phyloP scores from a whole-genome alignment of 371 early-diverging fungal genomes.

The Mortierella sp. region DNA sequence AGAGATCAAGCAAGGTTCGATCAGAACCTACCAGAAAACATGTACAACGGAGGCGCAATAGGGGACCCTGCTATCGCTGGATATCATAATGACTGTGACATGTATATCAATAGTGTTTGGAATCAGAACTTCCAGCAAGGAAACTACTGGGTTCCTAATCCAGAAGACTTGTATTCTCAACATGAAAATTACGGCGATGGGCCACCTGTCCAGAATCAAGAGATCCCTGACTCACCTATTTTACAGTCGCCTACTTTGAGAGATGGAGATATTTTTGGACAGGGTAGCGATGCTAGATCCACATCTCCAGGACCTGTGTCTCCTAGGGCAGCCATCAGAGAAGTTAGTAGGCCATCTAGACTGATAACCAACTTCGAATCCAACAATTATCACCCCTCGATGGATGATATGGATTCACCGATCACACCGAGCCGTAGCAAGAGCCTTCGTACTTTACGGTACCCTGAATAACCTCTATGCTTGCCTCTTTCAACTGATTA shows the following conservation, averaged over 20 bases:
- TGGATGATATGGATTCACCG: neutral
- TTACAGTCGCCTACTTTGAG: conserved; percentile 17
- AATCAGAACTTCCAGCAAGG: neutral
- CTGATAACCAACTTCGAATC: neutral
- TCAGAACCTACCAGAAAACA: conserved; percentile 33
- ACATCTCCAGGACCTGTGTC: neutral
- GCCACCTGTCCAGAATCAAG: neutral
- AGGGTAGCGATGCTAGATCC: neutral
- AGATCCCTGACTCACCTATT: conserved; percentile 30
- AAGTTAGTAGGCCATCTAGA: too few species aligned
- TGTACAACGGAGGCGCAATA: conserved; percentile 24
- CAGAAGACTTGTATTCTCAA: conserved; percentile 6
- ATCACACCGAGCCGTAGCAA: conserved; percentile 20
- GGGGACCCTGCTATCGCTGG: conserved; percentile 13
- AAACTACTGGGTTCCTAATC: conserved; percentile 14
- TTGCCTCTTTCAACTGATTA: too few species aligned
- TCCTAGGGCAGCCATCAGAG: too few species aligned
- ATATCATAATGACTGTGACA: conserved; percentile 21
- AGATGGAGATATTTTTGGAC: conserved; percentile 37
- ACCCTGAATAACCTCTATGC: conserved; percentile 32
- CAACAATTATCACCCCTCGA: conserved; percentile 3
- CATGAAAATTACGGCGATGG: neutral
- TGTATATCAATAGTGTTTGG: conserved; percentile 10
- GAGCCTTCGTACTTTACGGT: conserved; percentile 31
- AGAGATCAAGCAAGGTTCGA: conserved; percentile 22